Evolutionary conservation across 2,329 filamentous ascomycete species (phyloP).

Genomic region (Metarhizium guizhouense): DNA sequence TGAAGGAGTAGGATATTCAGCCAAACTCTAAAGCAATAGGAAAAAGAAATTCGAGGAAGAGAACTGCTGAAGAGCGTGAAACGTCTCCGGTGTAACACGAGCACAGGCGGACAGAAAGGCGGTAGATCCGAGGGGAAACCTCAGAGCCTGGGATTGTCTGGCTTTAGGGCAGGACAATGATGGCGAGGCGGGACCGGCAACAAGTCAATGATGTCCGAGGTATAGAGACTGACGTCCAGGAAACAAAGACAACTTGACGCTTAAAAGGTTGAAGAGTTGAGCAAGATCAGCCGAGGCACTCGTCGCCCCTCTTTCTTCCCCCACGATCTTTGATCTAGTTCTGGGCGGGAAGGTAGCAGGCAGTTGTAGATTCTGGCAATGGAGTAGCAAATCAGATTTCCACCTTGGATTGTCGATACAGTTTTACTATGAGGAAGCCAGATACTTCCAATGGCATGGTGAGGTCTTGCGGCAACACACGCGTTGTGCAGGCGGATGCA

Average conservation of each 20-base stretch:
- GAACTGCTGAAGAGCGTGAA: constrained; percentile 14
- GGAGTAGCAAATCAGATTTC: neutral
- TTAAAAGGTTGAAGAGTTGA: neutral
- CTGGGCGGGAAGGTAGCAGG: constrained; percentile 3
- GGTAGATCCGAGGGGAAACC: constrained; percentile 1
- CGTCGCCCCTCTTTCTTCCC: constrained; percentile 5
- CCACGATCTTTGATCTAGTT: constrained; percentile 1
- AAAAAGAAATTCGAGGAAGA: constrained; percentile 8
- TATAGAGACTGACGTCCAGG: neutral
- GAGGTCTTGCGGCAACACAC: neutral
- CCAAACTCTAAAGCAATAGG: constrained; percentile 1
- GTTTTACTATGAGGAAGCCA: neutral
- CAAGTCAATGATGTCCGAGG: constrained; percentile 3
- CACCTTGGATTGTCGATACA: neutral
- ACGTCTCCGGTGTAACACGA: constrained; percentile 16
- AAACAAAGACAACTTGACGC: neutral
- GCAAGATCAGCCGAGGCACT: constrained; percentile 4
- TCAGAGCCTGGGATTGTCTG: neutral
- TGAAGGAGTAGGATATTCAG: neutral
- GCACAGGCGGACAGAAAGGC: constrained; percentile 8
- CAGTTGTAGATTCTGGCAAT: constrained; percentile 2
- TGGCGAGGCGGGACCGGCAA: constrained; percentile 9
- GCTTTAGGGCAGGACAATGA: constrained; percentile 5
- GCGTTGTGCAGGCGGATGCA: constrained; percentile 1
- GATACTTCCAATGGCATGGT: constrained; percentile 5